Conservation (phyloP, 331 rosid genomes). For the Acacia concinna region DNA sequence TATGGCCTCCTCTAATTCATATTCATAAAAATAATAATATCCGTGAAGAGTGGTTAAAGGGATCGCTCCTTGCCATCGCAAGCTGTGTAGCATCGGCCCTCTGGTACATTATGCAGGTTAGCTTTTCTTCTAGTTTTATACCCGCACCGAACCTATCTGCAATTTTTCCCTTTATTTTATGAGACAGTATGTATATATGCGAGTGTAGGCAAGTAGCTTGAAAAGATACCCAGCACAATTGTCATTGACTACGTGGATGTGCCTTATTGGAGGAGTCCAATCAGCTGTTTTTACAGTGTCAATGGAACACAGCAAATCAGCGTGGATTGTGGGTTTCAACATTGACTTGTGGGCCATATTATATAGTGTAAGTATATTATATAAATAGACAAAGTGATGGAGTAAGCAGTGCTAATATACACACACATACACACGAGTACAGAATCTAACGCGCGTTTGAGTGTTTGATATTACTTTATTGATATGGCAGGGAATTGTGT, state of each 20-base stretch:
- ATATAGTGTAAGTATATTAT: slow-evolving; percentile 67
- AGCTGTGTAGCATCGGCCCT: neutral
- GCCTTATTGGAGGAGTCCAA: slow-evolving; percentile 71
- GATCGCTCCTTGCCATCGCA: neutral
- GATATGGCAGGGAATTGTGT: slow-evolving; percentile 62
- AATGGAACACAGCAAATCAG: slow-evolving; percentile 47
- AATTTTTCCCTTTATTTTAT: neutral
- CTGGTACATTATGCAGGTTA: neutral
- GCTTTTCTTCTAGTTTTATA: neutral
- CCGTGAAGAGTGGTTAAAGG: neutral
- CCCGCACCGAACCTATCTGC: neutral
- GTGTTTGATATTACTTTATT: neutral
- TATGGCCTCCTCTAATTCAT: neutral
- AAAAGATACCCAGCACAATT: slow-evolving; percentile 80
- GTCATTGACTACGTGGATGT: slow-evolving; percentile 74
- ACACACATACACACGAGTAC: neutral
- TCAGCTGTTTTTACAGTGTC: slow-evolving; percentile 61
- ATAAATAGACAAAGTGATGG: neutral
- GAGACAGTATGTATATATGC: slow-evolving; percentile 3
- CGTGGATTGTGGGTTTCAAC: slow-evolving; percentile 63
- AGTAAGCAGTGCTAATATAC: neutral
- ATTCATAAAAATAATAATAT: neutral
- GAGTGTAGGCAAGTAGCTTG: slow-evolving; percentile 58
- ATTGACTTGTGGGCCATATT: slow-evolving; percentile 69
- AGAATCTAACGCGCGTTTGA: no score